Conservation (phyloP, 768 basidiomycete genomes). For the Clathrus columnatus region DNA sequence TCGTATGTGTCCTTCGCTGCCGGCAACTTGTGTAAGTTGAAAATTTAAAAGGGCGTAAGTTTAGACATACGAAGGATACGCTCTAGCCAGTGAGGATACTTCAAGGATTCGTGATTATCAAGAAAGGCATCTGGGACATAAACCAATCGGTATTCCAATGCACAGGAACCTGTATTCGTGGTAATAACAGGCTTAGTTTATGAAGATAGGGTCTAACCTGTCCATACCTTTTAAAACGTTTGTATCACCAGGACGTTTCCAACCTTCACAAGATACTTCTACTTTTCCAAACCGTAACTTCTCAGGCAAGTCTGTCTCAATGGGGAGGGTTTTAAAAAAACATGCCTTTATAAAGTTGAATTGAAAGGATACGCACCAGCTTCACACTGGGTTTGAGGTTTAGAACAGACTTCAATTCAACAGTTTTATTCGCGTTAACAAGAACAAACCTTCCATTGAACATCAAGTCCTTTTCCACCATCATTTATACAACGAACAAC, state of each 20-base stretch:
- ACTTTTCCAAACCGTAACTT: constrained; percentile 76
- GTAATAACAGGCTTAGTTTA: neutral
- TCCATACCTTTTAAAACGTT: constrained; percentile 73
- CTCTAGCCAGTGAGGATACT: neutral
- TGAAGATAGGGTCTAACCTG: neutral
- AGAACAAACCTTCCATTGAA: constrained; percentile 79
- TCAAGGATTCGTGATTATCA: neutral
- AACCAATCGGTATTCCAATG: constrained; percentile 74
- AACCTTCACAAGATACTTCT: constrained; percentile 87
- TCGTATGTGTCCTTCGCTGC: constrained; percentile 40
- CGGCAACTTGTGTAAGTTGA: neutral
- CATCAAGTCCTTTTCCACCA: constrained; percentile 66
- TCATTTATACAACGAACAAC: constrained; percentile 78
- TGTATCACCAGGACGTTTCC: constrained; percentile 71
- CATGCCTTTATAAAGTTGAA: neutral
- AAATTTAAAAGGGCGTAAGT: neutral
- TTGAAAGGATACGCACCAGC: constrained; percentile 25
- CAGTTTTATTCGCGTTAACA: neutral
- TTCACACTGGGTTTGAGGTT: constrained; percentile 55
- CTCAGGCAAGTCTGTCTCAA: constrained; percentile 60
- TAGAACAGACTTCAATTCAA: neutral
- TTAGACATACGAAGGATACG: neutral
- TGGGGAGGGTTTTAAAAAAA: neutral
- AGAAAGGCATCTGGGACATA: constrained; percentile 42
- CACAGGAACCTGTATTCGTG: constrained; percentile 62